phyloP scores from a whole-genome alignment of 192 early-diverging fungal species.

The Chytriomyces sp. region DNA sequence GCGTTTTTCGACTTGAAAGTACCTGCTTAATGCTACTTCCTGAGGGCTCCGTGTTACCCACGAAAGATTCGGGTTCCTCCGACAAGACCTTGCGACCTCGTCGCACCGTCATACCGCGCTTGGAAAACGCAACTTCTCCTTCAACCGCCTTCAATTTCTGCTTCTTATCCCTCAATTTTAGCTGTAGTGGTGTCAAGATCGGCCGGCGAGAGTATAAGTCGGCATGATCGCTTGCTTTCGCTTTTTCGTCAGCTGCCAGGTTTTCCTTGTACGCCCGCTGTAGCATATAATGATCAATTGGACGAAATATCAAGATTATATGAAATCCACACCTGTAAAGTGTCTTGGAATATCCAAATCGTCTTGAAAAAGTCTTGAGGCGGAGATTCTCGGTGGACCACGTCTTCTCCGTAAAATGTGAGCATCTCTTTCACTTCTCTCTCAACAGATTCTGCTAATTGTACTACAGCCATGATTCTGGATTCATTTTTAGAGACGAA shows the following conservation, averaged over 20 bases:
- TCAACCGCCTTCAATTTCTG: slow-evolving; percentile 37
- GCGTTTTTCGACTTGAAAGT: neutral
- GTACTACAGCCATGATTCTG: slow-evolving; percentile 31
- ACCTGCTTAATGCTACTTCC: neutral
- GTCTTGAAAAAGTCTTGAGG: slow-evolving; percentile 51
- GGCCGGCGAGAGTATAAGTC: slow-evolving; percentile 10
- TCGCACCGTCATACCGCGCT: slow-evolving; percentile 34
- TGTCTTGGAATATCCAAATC: slow-evolving; percentile 33
- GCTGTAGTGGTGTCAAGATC: slow-evolving; percentile 19
- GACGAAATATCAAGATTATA: neutral
- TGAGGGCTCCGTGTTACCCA: neutral
- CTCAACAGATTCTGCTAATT: slow-evolving; percentile 36
- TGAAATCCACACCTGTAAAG: slow-evolving; percentile 28
- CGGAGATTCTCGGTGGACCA: slow-evolving; percentile 21
- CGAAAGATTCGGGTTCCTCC: neutral
- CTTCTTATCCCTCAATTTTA: slow-evolving; percentile 13
- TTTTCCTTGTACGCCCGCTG: slow-evolving; percentile 22
- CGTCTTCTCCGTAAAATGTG: slow-evolving; percentile 50
- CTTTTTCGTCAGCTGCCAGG: slow-evolving; percentile 21
- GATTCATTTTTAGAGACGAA: slow-evolving; percentile 34
- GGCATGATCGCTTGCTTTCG: neutral
- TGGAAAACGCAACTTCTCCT: slow-evolving; percentile 27
- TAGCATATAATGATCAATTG: slow-evolving; percentile 2
- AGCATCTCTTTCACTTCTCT: slow-evolving; percentile 39
- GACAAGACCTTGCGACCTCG: neutral